These are phyloP conservation scores for Venturiaceae sp. DNA, from an alignment of 2,329 filamentous ascomycete species.

Conservation along the genomic window DNA sequence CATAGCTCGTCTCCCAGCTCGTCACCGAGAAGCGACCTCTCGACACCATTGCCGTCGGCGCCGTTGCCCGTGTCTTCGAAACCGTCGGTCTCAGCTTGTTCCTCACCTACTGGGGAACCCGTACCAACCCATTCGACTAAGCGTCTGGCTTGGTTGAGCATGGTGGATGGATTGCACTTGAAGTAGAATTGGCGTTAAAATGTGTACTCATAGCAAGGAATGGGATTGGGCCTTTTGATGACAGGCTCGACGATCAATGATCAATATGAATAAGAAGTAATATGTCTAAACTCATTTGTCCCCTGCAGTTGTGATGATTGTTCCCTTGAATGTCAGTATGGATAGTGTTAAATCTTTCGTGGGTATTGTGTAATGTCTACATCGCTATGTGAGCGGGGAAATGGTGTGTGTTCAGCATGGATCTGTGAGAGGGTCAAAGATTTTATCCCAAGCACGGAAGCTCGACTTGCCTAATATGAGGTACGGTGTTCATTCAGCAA, in stretches of 20 bases:
- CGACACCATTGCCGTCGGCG: conserved; percentile 80
- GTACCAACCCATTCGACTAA: conserved; percentile 85
- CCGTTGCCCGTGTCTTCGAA: conserved; percentile 79
- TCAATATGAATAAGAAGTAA: not conserved
- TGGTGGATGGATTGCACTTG: not conserved
- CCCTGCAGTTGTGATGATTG: no score
- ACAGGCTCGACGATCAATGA: not conserved
- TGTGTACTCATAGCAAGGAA: not conserved
- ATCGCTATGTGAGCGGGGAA: no score
- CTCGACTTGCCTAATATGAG: no score
- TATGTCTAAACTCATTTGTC: no score
- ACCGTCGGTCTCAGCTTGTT: conserved; percentile 86
- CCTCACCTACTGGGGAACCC: conserved; percentile 96
- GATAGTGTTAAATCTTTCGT: no score
- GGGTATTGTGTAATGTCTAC: no score
- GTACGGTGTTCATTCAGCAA: no score
- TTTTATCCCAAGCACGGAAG: no score
- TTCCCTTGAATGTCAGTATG: no score
- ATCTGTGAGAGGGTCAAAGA: no score
- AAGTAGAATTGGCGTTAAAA: not conserved
- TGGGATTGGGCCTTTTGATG: not conserved
- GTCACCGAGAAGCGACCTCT: conserved; percentile 85
- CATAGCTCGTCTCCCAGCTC: conserved; percentile 74
- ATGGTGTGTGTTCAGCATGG: no score
- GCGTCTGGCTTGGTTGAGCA: not conserved